Conservation (phyloP, 306 rosid species). For the Cucurbita moschata region DNA sequence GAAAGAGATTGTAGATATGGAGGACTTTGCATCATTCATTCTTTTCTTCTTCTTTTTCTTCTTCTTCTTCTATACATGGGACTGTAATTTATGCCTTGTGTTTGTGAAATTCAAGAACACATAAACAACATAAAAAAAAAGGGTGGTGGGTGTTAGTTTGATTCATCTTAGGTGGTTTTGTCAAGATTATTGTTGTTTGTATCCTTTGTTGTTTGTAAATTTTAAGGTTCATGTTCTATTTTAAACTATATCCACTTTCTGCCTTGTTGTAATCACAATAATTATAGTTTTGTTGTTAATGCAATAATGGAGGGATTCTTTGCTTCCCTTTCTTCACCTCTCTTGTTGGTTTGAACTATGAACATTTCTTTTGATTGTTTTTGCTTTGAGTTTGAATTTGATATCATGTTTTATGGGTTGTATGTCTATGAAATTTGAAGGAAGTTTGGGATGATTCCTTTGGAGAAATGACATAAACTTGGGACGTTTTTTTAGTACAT, state of each 20-base stretch:
- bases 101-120: slow-evolving; percentile 10
- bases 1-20: background rate
- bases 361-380: background rate
- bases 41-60: background rate
- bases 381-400: background rate
- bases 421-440: too few species aligned
- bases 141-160: background rate
- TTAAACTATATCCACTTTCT: too few species aligned
- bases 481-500: too few species aligned
- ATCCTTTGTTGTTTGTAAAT: slow-evolving; percentile 11
- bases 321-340: background rate
- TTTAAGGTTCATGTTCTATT: background rate
- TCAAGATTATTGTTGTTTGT: slow-evolving; percentile 4
- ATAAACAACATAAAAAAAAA: background rate
- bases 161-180: slow-evolving; percentile 2
- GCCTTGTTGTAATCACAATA: background rate
- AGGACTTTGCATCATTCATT: slow-evolving; percentile 5
- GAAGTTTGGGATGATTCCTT: too few species aligned
- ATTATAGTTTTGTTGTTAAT: background rate
- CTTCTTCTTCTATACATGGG: background rate
- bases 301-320: background rate
- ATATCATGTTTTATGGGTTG: too few species aligned
- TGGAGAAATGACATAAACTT: too few species aligned
- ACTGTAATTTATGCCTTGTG: background rate
- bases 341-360: background rate